Evolutionary conservation across 768 basidiomycete genomes (phyloP).

Genomic region (Boletus subparvulus): DNA sequence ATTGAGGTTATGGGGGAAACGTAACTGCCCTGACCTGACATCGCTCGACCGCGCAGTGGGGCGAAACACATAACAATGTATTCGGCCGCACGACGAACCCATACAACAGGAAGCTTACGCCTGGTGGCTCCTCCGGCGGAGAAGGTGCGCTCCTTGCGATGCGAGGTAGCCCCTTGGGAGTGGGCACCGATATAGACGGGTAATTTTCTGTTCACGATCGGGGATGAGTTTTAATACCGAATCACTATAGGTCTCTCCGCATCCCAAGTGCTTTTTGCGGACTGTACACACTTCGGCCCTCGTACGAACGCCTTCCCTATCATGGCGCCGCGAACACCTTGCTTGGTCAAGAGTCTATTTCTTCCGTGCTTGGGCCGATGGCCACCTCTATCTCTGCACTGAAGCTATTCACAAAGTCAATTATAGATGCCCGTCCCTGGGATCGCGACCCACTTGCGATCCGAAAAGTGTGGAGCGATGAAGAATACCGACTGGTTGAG

Average conservation of each 20-base stretch:
- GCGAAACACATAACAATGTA: slow-evolving; percentile 76
- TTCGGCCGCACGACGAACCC: slow-evolving; percentile 83
- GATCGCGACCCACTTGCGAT: slow-evolving; percentile 57
- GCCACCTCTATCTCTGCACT: slow-evolving; percentile 59
- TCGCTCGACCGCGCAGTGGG: slow-evolving; percentile 48
- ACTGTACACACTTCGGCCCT: slow-evolving; percentile 72
- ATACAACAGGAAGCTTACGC: slow-evolving; percentile 65
- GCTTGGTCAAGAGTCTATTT: slow-evolving; percentile 71
- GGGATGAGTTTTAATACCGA: neutral
- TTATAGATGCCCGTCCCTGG: slow-evolving; percentile 52
- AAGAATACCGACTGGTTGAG: slow-evolving; percentile 57
- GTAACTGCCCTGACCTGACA: neutral
- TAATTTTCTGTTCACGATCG: slow-evolving; percentile 24
- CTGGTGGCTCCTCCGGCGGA: slow-evolving; percentile 85
- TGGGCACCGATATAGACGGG: slow-evolving; percentile 85
- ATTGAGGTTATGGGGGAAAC: neutral
- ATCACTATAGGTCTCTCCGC: slow-evolving; percentile 56
- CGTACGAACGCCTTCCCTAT: slow-evolving; percentile 71
- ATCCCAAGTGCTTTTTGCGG: slow-evolving; percentile 72
- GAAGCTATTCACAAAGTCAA: slow-evolving; percentile 53
- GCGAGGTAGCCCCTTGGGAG: slow-evolving; percentile 52
- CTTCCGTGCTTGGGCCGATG: slow-evolving; percentile 77
- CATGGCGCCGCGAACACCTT: slow-evolving; percentile 61
- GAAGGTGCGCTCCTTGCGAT: slow-evolving; percentile 73
- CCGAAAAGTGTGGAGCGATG: slow-evolving; percentile 59